phyloP scores from a whole-genome alignment of 805 yeast genomes.

The Wickerhamiella vanderwaltii region DNA sequence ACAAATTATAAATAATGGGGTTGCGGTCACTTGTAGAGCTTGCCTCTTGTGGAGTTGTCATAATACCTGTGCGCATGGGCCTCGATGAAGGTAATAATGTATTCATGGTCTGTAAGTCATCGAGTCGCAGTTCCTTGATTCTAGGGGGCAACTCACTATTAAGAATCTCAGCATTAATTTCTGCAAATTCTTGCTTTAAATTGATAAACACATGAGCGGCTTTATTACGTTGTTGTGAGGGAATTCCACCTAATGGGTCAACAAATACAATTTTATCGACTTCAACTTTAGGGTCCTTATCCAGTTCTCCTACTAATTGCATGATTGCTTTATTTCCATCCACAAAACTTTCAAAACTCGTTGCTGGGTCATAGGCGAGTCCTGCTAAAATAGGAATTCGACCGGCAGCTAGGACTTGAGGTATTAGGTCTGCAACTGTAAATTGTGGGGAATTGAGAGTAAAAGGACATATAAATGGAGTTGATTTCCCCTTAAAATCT shows the following conservation, averaged over 20 bases:
- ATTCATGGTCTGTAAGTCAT: slow-evolving; percentile 57
- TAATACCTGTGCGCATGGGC: slow-evolving; percentile 59
- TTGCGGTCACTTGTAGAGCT: slow-evolving; percentile 43
- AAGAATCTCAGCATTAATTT: slow-evolving; percentile 50
- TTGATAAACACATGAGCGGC: slow-evolving; percentile 77
- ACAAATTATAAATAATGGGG: slow-evolving; percentile 78
- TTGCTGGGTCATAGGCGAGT: slow-evolving; percentile 46
- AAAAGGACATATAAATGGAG: slow-evolving; percentile 31
- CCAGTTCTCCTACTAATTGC: slow-evolving; percentile 30
- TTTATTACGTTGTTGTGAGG: slow-evolving; percentile 69
- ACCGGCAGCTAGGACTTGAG: slow-evolving; percentile 35
- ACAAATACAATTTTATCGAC: slow-evolving; percentile 74
- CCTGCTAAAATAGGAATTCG: slow-evolving; percentile 48
- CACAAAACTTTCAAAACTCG: slow-evolving; percentile 31
- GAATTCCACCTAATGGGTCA: slow-evolving; percentile 82
- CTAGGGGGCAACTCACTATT: slow-evolving; percentile 25
- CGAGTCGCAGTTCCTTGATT: slow-evolving; percentile 31
- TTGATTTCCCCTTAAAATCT: slow-evolving; percentile 14
- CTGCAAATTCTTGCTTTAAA: slow-evolving; percentile 65
- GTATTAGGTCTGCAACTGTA: slow-evolving; percentile 27
- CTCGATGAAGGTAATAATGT: slow-evolving; percentile 41
- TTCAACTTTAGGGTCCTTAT: slow-evolving; percentile 22
- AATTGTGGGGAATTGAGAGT: slow-evolving; percentile 25
- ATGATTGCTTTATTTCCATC: slow-evolving; percentile 33
- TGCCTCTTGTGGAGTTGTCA: slow-evolving; percentile 74